Evolutionary conservation across 1,284 basidiomycete species (phyloP), one percentile per base, ranked within the genome.

Genomic region (Malassezia pachydermatis): DNA sequence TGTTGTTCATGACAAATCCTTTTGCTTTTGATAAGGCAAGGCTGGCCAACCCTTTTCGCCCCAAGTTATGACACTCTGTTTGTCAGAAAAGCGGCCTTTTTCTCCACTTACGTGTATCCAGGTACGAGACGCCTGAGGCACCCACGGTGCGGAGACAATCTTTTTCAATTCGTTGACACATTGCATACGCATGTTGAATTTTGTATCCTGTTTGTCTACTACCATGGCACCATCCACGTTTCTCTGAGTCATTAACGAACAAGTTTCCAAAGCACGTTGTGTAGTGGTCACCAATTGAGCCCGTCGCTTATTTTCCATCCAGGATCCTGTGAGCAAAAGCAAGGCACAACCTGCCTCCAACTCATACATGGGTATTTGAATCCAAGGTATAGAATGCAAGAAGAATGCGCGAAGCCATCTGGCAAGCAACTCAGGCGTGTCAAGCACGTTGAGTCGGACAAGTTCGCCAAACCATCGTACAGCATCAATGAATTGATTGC

Each of bases 321-420:
- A 30, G 14, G 16, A 19, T 2, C 41, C 48, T 11, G 41, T 37
- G 10, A 51, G 43, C 14, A 51, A 28, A 7, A 51, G 42, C 24
- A 51, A 30, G 13, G 48, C 48, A 45, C 48, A 51, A 4, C 42
- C 48, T 9, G 48, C 48, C 29, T 51, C 48, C 7, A 51, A 39
- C 17, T 51, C 48, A 19, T 45, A 22, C 30, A 41, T 16, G 2
- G 36, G 42, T 8, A 51, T 38, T 14, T 45, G 30, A 10, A 51
- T 30, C 42, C 48, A 51, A 11, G 42, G 27, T 14, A 28, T 30
- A 10, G 23, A 27, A 20, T 27, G 29, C 5, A 51, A 19, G 25
- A 51, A 24, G 29, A 51, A 36, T 22, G 25, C 28, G 9, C 33
- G 29, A 10, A 52, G 40, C 50, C 50, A 52, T 14, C 14, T 10